Conservation (phyloP, 352 stramenopile species). For the Plasmopara viticola region DNA sequence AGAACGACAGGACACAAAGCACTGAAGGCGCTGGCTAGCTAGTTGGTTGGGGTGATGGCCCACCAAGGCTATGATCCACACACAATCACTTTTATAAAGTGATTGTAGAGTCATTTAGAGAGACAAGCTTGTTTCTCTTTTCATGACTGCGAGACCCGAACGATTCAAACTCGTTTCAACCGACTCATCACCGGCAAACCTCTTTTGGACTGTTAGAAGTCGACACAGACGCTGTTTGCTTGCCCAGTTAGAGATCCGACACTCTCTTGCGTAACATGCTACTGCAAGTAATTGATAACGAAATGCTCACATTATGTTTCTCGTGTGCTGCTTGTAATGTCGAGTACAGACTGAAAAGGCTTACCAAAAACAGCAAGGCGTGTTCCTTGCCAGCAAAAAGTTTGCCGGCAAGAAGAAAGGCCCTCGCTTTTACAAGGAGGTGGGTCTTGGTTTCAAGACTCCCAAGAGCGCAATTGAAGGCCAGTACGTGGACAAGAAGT, state of each 20-base stretch:
- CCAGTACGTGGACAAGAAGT: conserved; percentile 99
- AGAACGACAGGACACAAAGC: conserved; percentile 5
- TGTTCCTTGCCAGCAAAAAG: conserved; percentile 97
- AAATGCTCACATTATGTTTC: conserved; percentile 7
- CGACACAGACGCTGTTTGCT: conserved; percentile 17
- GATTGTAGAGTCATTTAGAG: conserved; percentile 9
- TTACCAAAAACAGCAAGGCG: conserved; percentile 99
- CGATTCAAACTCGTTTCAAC: conserved; percentile 17
- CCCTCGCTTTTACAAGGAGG: conserved; percentile 95
- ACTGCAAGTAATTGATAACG: not conserved
- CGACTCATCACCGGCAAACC: conserved; percentile 41
- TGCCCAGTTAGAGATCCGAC: conserved; percentile 6
- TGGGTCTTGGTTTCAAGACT: conserved; percentile 99
- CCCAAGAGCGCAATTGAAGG: conserved; percentile 92
- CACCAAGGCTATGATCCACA: conserved; percentile 82
- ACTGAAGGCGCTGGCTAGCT: conserved; percentile 36
- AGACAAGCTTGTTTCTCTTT: not conserved
- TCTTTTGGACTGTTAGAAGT: conserved; percentile 8
- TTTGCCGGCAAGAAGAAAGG: conserved; percentile 92
- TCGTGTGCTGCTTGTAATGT: conserved; percentile 4
- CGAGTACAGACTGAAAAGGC: conserved; percentile 93
- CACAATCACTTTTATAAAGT: conserved; percentile 6
- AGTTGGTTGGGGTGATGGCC: conserved; percentile 37
- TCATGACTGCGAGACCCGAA: conserved; percentile 21
- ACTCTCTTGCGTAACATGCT: conserved; percentile 3